A percentile compares a stretch with the other conserved stretches of the same genome.
Evolutionary conservation across 148 eudicot genomes (phyloP).

Genomic region (Chenopodium berlandieri): DNA sequence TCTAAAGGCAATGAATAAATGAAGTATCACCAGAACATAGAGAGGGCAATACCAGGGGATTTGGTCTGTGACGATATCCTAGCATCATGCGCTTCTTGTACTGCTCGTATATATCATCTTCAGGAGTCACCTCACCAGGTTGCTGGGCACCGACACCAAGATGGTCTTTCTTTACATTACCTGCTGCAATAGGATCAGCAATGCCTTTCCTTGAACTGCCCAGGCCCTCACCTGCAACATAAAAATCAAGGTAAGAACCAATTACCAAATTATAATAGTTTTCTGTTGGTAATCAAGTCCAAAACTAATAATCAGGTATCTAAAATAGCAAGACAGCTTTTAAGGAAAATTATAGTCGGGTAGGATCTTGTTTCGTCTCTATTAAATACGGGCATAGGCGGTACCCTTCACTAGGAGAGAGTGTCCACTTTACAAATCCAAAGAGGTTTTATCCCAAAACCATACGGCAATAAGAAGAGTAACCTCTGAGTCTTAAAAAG

Average conservation of each 20-base stretch:
- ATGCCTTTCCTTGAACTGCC: constrained; percentile 94
- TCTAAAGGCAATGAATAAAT: background rate
- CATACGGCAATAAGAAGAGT: too few relatives aligned
- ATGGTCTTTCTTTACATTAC: constrained; percentile 69
- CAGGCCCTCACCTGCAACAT: constrained; percentile 77
- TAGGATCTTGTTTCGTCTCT: too few relatives aligned
- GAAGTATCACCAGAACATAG: background rate
- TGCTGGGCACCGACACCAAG: constrained; percentile 93
- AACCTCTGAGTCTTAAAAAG: too few relatives aligned
- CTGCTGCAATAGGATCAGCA: constrained; percentile 87
- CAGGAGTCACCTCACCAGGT: constrained; percentile 92
- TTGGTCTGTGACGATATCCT: constrained; percentile 85
- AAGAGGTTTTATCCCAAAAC: too few relatives aligned
- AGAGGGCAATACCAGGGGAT: constrained; percentile 64
- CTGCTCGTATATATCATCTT: constrained; percentile 95
- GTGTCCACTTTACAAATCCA: too few relatives aligned
- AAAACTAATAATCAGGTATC: background rate
- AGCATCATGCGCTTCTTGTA: constrained; percentile 99
- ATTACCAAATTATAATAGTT: background rate
- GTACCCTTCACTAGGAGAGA: too few relatives aligned
- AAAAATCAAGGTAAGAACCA: background rate
- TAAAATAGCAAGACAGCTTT: background rate
- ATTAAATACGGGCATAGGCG: too few relatives aligned
- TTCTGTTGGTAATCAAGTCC: background rate
- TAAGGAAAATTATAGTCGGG: too few relatives aligned